These are phyloP conservation scores for Arachis monticola DNA, from an alignment of 331 rosid species.

Conservation along the genomic window DNA sequence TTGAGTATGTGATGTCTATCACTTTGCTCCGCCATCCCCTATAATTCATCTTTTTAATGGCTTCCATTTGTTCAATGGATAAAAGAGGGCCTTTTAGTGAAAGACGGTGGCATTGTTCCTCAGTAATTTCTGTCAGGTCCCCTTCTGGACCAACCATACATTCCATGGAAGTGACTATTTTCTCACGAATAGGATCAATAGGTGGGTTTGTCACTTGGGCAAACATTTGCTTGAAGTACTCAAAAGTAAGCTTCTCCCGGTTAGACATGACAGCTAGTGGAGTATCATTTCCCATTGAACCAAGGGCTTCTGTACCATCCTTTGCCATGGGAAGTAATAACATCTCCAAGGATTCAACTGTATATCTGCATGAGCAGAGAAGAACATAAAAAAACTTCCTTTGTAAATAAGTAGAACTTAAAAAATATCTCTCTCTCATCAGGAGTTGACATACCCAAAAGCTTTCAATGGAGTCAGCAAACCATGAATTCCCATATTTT, in stretches of 20 bases:
- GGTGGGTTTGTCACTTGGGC: constrained; percentile 99
- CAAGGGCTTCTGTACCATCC: constrained; percentile 95
- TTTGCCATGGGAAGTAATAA: constrained; percentile 98
- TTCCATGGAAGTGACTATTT: constrained; percentile 94
- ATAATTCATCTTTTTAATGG: constrained; percentile 80
- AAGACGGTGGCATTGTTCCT: constrained; percentile 93
- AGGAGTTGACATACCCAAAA: constrained; percentile 71
- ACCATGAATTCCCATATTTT: constrained; percentile 83
- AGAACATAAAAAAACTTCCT: constrained; percentile 25
- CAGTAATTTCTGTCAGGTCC: constrained; percentile 86
- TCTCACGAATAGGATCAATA: constrained; percentile 95
- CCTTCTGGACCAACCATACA: constrained; percentile 99
- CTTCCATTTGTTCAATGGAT: constrained; percentile 79
- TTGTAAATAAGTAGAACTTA: constrained; percentile 2
- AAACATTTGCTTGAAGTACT: constrained; percentile 99
- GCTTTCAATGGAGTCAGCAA: constrained; percentile 83
- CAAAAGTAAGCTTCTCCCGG: constrained; percentile 88
- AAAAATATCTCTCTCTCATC: constrained; percentile 27
- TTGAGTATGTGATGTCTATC: constrained; percentile 81
- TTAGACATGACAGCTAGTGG: constrained; percentile 96
- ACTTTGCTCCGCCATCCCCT: constrained; percentile 94
- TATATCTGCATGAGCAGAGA: constrained; percentile 61
- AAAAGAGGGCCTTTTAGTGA: constrained; percentile 89
- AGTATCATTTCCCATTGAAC: constrained; percentile 98
- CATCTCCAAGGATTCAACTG: constrained; percentile 90